phyloP scores from a whole-genome alignment of 2,329 filamentous ascomycete species.

The Truncatella angustata region DNA sequence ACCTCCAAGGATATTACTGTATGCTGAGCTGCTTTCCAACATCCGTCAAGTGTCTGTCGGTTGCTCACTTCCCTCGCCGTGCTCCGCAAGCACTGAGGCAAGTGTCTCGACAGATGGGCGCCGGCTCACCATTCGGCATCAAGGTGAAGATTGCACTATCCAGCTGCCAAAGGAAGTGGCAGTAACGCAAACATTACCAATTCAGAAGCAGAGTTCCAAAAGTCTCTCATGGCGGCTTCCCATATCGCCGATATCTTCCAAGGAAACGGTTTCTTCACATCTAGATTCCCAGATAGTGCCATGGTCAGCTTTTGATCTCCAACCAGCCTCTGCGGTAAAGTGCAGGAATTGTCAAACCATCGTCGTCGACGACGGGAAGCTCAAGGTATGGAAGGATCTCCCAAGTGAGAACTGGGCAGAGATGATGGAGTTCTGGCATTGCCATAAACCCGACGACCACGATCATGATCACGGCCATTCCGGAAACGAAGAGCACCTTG shows the following conservation, averaged over 20 bases:
- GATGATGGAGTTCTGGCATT: slow-evolving; percentile 99
- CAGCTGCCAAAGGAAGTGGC: slow-evolving; percentile 42
- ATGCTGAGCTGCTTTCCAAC: slow-evolving; percentile 64
- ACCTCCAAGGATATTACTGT: slow-evolving; percentile 38
- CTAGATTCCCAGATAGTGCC: slow-evolving; percentile 42
- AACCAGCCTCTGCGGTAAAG: slow-evolving; percentile 34
- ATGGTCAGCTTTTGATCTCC: slow-evolving; percentile 56
- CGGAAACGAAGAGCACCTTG: slow-evolving; percentile 43
- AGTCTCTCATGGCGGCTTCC: slow-evolving; percentile 56
- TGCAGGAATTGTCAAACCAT: slow-evolving; percentile 38
- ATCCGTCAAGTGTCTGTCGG: slow-evolving; percentile 63
- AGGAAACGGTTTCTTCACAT: slow-evolving; percentile 7
- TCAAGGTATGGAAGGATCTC: slow-evolving; percentile 79
- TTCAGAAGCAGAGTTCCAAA: slow-evolving; percentile 28
- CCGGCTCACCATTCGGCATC: slow-evolving; percentile 48
- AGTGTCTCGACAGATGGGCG: slow-evolving; percentile 43
- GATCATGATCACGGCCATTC: slow-evolving; percentile 28
- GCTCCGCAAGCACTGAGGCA: slow-evolving; percentile 40
- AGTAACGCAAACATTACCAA: slow-evolving; percentile 33
- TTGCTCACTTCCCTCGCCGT: slow-evolving; percentile 45
- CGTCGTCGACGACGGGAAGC: slow-evolving; percentile 36
- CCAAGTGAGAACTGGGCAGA: slow-evolving; percentile 98
- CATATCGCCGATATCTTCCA: slow-evolving; percentile 17
- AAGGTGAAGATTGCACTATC: slow-evolving; percentile 32
- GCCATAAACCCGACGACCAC: slow-evolving; percentile 80